Conservation (phyloP, 352 stramenopile genomes). For the Globisporangium nagaii region DNA sequence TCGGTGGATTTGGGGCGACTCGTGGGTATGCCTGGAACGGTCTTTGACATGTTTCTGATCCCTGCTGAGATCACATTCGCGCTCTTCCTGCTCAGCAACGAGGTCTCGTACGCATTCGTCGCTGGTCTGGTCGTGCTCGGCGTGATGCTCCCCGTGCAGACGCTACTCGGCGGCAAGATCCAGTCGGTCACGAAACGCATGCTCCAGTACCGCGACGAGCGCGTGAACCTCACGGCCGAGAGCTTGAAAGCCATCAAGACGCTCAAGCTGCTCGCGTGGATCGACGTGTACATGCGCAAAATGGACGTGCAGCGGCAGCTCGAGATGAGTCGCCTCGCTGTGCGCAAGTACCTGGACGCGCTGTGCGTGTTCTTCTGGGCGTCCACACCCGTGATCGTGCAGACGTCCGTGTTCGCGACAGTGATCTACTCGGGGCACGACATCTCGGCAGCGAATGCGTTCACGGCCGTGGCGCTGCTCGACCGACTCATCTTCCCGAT, state of each 20-base stretch:
- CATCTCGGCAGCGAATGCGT: slow-evolving; percentile 74
- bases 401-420: slow-evolving; percentile 76
- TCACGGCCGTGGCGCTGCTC: slow-evolving; percentile 82
- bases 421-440: slow-evolving; percentile 67
- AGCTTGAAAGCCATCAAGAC: slow-evolving; percentile 65
- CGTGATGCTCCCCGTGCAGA: slow-evolving; percentile 86
- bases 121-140: slow-evolving; percentile 66
- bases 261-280: slow-evolving; percentile 78
- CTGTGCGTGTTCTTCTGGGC: slow-evolving; percentile 91
- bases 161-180: slow-evolving; percentile 68
- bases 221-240: slow-evolving; percentile 63
- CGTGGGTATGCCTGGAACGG: slow-evolving; percentile 53
- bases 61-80: slow-evolving; percentile 70
- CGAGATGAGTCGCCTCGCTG: slow-evolving; percentile 63
- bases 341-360: slow-evolving; percentile 86
- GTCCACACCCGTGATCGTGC: slow-evolving; percentile 82
- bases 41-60: slow-evolving; percentile 84
- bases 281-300: slow-evolving; percentile 31
- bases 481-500: slow-evolving; percentile 89
- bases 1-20: slow-evolving; percentile 76
- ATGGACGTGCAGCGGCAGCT: slow-evolving; percentile 46
- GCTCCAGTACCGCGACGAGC: slow-evolving; percentile 77
- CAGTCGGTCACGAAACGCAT: slow-evolving; percentile 62
- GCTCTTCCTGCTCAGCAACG: slow-evolving; percentile 60
- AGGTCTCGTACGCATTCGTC: slow-evolving; percentile 83